Conservation (phyloP, 208 protist species). For the Entamoeba histolytica region DNA sequence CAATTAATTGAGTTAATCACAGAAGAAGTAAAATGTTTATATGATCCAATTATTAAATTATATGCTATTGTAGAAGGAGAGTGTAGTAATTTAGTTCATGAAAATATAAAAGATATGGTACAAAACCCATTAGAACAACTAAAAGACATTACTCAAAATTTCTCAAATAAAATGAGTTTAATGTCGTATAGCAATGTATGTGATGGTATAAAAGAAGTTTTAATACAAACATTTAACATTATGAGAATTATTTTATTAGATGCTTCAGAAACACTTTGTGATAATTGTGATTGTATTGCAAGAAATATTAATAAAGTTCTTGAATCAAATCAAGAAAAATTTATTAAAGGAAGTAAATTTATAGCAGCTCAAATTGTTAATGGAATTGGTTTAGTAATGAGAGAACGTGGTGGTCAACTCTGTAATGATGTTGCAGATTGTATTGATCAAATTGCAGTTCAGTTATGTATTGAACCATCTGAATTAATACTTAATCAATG, state of each 20-base stretch:
- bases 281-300: not conserved
- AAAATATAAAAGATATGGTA: not conserved
- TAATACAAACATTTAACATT: not conserved
- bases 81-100: not conserved
- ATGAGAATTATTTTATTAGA: not conserved
- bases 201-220: not conserved
- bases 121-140: not conserved
- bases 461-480: not conserved
- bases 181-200: not conserved
- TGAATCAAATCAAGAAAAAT: not conserved
- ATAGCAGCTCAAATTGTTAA: not conserved
- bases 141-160: not conserved
- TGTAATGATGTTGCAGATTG: not conserved
- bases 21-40: not conserved
- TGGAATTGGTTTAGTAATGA: not conserved
- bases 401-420: not conserved
- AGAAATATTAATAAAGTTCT: not conserved
- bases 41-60: not conserved
- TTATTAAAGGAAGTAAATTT: not conserved
- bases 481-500: not conserved
- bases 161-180: not conserved
- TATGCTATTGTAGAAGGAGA: not conserved
- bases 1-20: not conserved
- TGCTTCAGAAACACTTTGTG: not conserved
- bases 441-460: not conserved